Evolutionary conservation across 371 early-diverging fungal species (phyloP), one percentile per base, ranked within the genome.

Genomic region (Ordospora pajunii): DNA sequence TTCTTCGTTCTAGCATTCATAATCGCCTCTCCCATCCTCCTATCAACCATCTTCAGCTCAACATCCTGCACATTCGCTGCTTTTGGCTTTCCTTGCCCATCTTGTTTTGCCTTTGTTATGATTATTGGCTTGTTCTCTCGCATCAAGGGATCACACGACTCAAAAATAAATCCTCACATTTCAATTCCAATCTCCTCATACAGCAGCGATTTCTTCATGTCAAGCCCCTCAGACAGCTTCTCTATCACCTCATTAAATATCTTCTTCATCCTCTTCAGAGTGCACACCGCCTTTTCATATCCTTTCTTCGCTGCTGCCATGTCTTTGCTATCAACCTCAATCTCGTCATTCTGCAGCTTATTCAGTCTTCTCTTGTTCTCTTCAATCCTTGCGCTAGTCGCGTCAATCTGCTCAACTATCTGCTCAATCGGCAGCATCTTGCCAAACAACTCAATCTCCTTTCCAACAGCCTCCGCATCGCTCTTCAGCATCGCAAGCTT

Each of bases 141-240:
- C 70, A 69, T 69, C 17, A 25, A 32, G 45, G 70, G 19, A 37
- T n/a, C 8, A 1, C 11, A 12, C 25, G 1, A 5, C 37, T 25
- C 14, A 3, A 8, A 17, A 19, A 19, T 17, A 44, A n/a, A 12
- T 58, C 58, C 1, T 42, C 10, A 66, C 9, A 25, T 32, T 14
- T 75, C 68, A 62, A 84, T 73, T 44, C 81, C 84, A 22, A 77
- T 68, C 19, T 78, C 80, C n/a, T 73, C 75, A 19, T 80, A 42
- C 19, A 84, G 54, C 21, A 75, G 79, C 21, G 51, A 53, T 32
- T 73, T 77, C 51, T 66, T 80, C 21, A 72, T 73, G 19, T 65
- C 78, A 46, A 71, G 42, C 11, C 80, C 78, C 53, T 84, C 84
- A 27, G 27, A 52, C 25, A 84, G 40, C 19, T 25, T 63, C 12